Evolutionary conservation across 2,329 filamentous ascomycete genomes (phyloP), one percentile per base, ranked within the genome.

Genomic region (Thelonectria blattea): DNA sequence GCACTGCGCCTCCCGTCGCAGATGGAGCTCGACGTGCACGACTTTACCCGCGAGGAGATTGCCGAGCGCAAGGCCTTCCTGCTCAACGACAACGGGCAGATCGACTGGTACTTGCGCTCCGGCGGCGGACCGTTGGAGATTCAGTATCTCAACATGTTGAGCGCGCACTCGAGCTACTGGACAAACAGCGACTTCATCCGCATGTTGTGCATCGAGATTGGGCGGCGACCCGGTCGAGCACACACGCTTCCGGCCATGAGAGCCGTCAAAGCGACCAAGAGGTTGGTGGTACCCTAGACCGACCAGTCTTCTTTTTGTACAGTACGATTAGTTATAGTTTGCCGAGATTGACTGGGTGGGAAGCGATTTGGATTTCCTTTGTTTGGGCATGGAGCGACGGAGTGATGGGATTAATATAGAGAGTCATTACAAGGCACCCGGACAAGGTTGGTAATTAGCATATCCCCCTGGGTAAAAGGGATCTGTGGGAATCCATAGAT

Each of bases 81-180:
- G 8, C 85, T 99, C 4, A 99, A 99, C 68, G 95, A 99, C 70
- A 98, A 98, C 66, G 94, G 93, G 0, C 95, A 99, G 76, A 89
- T 99, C 42, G 95, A 99, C 74, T 99, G 88, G 76, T 96, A 90
- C 69, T 79, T 99, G 50, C 88, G 88, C 50, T 93, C 92, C 8
- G 91, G 92, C 0, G 90, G 91, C 2, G 95, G 95, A 0, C 90
- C 93, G 4, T 80, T 99, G 37, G 95, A 97, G 76, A 93, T 97
- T 22, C 93, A 98, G 76, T 99, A 99, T 73, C 78, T 98, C 37
- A 97, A 96, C 67, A 99, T 99, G 95, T 79, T 99, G 56, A 91
- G 92, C 58, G 95, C 95, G 9, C 95, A 99, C 76, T 93, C 91
- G 57, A 94, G 91, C 73, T 99, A 99, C 75, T 99, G 95, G 95